Evolutionary conservation across 345 rosid species (phyloP), one percentile per base, ranked within the genome.

Genomic region (Syzygium grande): DNA sequence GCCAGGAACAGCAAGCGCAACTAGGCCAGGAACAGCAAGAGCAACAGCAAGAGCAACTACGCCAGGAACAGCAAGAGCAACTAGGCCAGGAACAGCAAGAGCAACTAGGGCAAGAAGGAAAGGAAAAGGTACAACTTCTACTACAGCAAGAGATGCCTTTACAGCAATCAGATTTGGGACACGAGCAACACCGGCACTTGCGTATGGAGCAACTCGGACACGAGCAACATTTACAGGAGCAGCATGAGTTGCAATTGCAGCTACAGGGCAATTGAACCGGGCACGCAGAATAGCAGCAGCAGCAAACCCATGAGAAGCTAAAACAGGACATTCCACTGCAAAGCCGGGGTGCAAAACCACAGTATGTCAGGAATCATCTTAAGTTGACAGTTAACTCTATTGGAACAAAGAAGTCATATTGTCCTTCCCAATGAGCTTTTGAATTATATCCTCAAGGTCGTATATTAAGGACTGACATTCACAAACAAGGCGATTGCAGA

Each of bases 301-400:
- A 95, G 86, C 96, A 95, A 73, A 95, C 91, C 95, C 96, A 95
- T 22, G 94, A 93, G 84, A 95, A 84, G 77, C 90, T 95, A 79
- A 93, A 91, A 79, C 98, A 93, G 65, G 96, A 94, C 15, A 89
- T 58, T 89, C 95, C 91, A 83, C 97, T 92, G 96, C 92, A 91
- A 52, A 89, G 88, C 21, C 56, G 27, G 29, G 53, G 21, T 51
- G 25, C 86, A 77, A 53, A 9, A 29, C 27, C 17, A 46, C 53
- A 38, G 52, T 41, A 79, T 49, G 21, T 38, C 52, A 19, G 55
- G 30, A 54, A 53, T 27, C 7, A 68, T 68, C 80, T 9, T 68
- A 1, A 68, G 80, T 68, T 19, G 46, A 68, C 41, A 29, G 80
- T 34, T 14, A 53, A 84, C 80, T 68, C 46, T 34, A 68, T 34